Conservation (phyloP, 371 early-diverging fungal species). For the Apophysomyces ossiformis region DNA sequence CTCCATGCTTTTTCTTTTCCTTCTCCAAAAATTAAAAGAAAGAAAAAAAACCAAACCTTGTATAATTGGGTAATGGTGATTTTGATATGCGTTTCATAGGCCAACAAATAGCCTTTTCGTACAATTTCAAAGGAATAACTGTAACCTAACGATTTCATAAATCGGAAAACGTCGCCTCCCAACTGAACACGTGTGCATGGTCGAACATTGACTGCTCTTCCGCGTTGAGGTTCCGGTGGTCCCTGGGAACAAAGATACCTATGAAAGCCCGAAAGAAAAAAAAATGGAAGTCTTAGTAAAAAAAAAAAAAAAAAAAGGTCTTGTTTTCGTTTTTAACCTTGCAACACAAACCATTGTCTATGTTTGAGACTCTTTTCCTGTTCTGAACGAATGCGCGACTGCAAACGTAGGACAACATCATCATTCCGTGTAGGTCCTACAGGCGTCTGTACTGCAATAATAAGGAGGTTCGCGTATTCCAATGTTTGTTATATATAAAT, state of each 20-base stretch:
- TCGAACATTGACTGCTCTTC: constrained; percentile 50
- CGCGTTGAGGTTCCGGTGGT: constrained; percentile 52
- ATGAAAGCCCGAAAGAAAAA: constrained; percentile 1
- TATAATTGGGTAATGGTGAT: constrained; percentile 46
- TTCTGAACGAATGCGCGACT: constrained; percentile 44
- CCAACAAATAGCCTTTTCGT: constrained; percentile 45
- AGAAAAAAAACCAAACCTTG: constrained; percentile 28
- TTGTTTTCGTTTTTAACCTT: too few relatives aligned
- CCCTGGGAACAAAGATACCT: constrained; percentile 55
- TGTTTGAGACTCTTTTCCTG: constrained; percentile 45
- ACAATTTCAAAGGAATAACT: constrained; percentile 58
- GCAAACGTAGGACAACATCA: constrained; percentile 51
- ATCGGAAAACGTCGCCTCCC: constrained; percentile 53
- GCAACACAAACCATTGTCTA: constrained; percentile 40
- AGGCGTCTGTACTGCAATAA: constrained; percentile 45
- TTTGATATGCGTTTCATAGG: constrained; percentile 43
- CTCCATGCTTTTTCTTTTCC: too few relatives aligned
- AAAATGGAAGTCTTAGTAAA: constrained; percentile 1
- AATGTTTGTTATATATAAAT: too few relatives aligned
- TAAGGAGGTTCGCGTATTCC: background rate
- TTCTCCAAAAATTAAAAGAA: too few relatives aligned
- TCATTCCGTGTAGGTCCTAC: constrained; percentile 56
- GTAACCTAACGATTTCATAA: constrained; percentile 53
- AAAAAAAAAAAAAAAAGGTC: too few relatives aligned
- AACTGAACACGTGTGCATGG: constrained; percentile 50